Conservation (phyloP, 163 green algal species). For the Chlamydomonas reinhardtii region DNA sequence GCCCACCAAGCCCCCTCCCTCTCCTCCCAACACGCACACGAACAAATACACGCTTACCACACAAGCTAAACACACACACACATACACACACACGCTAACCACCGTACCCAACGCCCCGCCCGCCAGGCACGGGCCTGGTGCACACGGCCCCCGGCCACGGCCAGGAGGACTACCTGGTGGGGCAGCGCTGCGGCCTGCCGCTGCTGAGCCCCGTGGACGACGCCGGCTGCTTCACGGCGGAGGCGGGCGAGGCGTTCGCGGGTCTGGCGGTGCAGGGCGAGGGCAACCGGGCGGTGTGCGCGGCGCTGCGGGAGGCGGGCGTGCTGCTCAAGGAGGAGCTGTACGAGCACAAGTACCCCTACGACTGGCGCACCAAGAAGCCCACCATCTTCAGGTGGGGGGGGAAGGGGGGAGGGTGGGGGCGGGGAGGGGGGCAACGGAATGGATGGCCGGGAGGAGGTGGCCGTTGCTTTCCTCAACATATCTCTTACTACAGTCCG, state of each 20-base stretch:
- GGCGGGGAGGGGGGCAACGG: no score
- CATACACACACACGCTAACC: no score
- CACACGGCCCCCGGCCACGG: slow-evolving; percentile 94
- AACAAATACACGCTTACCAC: no score
- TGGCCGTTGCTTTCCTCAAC: no score
- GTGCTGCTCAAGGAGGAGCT: slow-evolving; percentile 90
- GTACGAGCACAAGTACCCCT: slow-evolving; percentile 99
- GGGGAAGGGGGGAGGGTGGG: neutral
- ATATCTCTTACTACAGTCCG: no score
- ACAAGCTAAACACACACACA: no score
- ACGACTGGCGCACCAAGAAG: slow-evolving; percentile 99
- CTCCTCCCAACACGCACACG: no score
- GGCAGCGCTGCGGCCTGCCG: slow-evolving; percentile 86
- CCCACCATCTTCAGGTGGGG: slow-evolving; percentile 94
- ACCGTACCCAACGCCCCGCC: neutral
- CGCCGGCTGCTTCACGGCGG: slow-evolving; percentile 92
- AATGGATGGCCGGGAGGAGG: no score
- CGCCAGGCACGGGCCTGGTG: slow-evolving; percentile 79
- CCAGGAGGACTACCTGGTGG: slow-evolving; percentile 92
- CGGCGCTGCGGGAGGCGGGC: slow-evolving; percentile 71
- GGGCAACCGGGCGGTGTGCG: slow-evolving; percentile 90
- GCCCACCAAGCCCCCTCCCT: no score
- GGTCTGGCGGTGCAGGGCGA: slow-evolving; percentile 90
- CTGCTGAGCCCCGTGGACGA: slow-evolving; percentile 97
- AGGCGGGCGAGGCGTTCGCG: slow-evolving; percentile 86